Conservation (phyloP, 1,139 yeast genomes). For the Casaregolazyma lundiana region DNA sequence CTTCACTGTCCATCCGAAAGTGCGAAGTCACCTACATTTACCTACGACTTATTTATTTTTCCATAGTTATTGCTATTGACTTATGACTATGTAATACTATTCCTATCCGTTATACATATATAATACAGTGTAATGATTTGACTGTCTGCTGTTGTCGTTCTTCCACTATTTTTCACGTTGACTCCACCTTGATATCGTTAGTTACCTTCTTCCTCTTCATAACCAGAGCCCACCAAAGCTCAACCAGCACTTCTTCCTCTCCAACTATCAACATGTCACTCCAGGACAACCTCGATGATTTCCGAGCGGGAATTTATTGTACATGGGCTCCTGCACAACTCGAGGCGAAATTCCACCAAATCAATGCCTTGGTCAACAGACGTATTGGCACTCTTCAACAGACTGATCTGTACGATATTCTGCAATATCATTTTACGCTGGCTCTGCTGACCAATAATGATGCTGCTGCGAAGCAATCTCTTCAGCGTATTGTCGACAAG, state of each 20-base stretch:
- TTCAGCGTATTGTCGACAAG: slow-evolving; percentile 62
- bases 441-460: slow-evolving; percentile 63
- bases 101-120: no score
- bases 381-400: slow-evolving; percentile 38
- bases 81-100: no score
- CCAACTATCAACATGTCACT: slow-evolving; percentile 3
- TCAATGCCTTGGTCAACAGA: slow-evolving; percentile 33
- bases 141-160: no score
- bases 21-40: no score
- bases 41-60: no score
- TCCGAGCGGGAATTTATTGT: slow-evolving; percentile 16
- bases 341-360: slow-evolving; percentile 25
- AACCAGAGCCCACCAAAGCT: no score
- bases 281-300: background rate
- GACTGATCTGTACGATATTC: slow-evolving; percentile 52
- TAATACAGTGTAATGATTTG: no score
- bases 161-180: no score
- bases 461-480: slow-evolving; percentile 59
- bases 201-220: no score
- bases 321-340: slow-evolving; percentile 25
- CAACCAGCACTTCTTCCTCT: background rate
- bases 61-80: no score
- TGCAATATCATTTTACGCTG: slow-evolving; percentile 70
- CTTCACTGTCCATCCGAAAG: no score
- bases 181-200: no score